These are phyloP conservation scores for Plantago major DNA, from an alignment of 257 asterid genomes.

Conservation along the genomic window DNA sequence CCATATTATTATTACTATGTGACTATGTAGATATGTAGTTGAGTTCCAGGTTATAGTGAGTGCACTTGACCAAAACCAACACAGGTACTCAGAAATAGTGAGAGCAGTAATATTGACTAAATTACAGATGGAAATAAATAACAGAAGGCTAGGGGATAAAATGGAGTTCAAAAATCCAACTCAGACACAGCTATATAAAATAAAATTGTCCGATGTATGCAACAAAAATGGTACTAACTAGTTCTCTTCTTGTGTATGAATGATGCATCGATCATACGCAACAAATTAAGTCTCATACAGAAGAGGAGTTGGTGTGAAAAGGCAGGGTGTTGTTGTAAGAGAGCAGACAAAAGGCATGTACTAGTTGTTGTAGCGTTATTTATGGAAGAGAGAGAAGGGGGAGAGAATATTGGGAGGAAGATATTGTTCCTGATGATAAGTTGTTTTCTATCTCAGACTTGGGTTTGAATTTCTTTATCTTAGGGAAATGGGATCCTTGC, in stretches of 20 bases:
- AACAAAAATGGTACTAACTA: too few species aligned
- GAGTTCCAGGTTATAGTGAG: too few species aligned
- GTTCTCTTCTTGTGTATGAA: too few species aligned
- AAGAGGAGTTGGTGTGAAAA: too few species aligned
- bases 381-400: constrained; percentile 30
- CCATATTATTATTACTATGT: too few species aligned
- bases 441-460: constrained; percentile 29
- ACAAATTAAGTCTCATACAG: too few species aligned
- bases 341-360: constrained; percentile 48
- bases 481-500: constrained; percentile 46
- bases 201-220: constrained; percentile 1
- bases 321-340: too few species aligned
- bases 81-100: not conserved
- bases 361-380: constrained; percentile 2
- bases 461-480: constrained; percentile 8
- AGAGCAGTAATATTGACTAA: constrained; percentile 7
- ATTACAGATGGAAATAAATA: not conserved
- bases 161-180: not conserved
- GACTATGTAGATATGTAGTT: too few species aligned
- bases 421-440: constrained; percentile 28
- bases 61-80: too few species aligned
- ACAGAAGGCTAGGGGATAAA: too few species aligned
- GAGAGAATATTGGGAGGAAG: constrained; percentile 25
- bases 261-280: too few species aligned
- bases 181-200: not conserved